Conservation (phyloP, 1,284 basidiomycete species). For the Fomitopsis betulina region DNA sequence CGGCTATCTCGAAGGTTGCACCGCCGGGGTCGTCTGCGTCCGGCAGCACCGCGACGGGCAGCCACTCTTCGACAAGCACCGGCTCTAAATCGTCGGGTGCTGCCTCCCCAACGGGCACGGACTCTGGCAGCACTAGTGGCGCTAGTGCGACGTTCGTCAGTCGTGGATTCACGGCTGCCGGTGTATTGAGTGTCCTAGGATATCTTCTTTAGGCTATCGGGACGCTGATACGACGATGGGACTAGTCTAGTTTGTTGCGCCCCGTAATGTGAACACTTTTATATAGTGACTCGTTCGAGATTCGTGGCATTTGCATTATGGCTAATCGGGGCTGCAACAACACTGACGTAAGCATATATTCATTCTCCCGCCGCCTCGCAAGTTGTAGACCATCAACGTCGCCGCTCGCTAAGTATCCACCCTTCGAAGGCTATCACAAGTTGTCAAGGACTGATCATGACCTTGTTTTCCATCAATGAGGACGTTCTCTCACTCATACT, state of each 20-base stretch:
- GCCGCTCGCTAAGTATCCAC: too few species aligned
- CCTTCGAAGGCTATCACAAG: too few species aligned
- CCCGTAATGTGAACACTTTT: background rate
- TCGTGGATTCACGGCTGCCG: conserved; percentile 1
- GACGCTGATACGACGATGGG: background rate
- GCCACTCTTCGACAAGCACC: background rate
- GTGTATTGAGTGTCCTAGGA: conserved; percentile 4
- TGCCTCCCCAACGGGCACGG: background rate
- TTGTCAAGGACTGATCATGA: background rate
- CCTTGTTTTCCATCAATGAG: background rate
- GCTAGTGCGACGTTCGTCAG: background rate
- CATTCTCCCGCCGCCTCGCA: too few species aligned
- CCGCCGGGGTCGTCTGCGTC: conserved; percentile 18
- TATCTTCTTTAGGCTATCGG: conserved; percentile 1
- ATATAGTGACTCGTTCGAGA: background rate
- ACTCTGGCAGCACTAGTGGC: background rate
- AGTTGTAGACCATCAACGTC: too few species aligned
- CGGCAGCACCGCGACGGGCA: conserved; percentile 6
- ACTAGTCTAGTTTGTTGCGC: too few species aligned
- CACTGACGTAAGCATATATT: too few species aligned
- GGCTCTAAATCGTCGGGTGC: background rate
- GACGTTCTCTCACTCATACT: background rate
- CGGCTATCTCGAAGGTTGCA: conserved; percentile 22
- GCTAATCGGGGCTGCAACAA: too few species aligned
- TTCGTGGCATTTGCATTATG: background rate